A percentile compares a stretch with the other conserved stretches of the same genome.
Conservation (phyloP, 345 rosid species). For the Arabis alpina region DNA sequence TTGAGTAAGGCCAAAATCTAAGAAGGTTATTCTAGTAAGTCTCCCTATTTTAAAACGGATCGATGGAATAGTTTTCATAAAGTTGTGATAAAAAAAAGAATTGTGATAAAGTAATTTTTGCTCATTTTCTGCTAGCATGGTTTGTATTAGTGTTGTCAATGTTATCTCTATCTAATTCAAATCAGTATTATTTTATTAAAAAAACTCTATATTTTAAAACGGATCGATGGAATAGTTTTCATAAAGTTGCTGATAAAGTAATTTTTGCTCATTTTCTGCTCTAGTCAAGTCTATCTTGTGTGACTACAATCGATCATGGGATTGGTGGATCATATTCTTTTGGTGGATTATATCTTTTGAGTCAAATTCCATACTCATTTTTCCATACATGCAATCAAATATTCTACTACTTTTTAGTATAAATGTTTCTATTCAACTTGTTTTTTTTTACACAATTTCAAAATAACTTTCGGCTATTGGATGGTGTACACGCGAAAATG, state of each 20-base stretch:
- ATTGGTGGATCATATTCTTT: not conserved
- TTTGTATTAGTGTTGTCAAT: too few species aligned
- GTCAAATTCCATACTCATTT: slow-evolving; percentile 20
- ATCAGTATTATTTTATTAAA: too few species aligned
- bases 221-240: too few species aligned
- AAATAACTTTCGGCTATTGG: slow-evolving; percentile 42
- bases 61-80: too few species aligned
- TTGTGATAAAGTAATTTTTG: not conserved
- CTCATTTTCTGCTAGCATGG: slow-evolving; percentile 6
- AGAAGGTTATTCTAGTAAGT: too few species aligned
- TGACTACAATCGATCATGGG: slow-evolving; percentile 17
- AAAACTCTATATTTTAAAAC: too few species aligned
- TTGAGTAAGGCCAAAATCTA: too few species aligned
- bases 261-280: slow-evolving; percentile 4
- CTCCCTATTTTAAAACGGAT: too few species aligned
- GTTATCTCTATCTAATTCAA: too few species aligned
- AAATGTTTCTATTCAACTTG: not conserved
- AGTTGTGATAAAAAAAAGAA: too few species aligned
- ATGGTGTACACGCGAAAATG: slow-evolving; percentile 20
- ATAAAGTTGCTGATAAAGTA: too few species aligned
- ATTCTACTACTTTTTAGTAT: not conserved
- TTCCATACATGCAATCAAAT: not conserved
- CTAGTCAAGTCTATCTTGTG: slow-evolving; percentile 10
- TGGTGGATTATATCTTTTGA: not conserved
- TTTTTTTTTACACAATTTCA: slow-evolving; percentile 13